Conservation (phyloP, 2,329 filamentous ascomycete species). For the Neoscytalidium dimidiatum region DNA sequence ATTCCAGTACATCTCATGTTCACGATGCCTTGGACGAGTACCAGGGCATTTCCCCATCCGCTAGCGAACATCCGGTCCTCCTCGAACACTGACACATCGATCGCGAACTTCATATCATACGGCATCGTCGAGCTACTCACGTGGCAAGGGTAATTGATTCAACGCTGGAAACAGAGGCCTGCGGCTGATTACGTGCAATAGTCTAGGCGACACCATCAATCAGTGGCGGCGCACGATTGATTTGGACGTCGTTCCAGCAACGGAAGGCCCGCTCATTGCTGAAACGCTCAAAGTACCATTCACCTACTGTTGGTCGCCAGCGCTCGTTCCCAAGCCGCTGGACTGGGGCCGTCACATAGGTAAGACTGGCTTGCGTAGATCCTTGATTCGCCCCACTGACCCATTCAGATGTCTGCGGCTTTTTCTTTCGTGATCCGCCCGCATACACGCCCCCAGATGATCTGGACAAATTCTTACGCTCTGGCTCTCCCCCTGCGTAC, state of each 20-base stretch:
- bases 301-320: conserved; percentile 50
- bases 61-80: conserved; percentile 49
- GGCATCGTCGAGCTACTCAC: conserved; percentile 51
- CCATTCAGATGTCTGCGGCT: conserved; percentile 42
- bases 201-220: conserved; percentile 51
- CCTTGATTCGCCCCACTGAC: neutral
- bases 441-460: conserved; percentile 43
- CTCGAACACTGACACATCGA: conserved; percentile 33
- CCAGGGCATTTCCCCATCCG: conserved; percentile 51
- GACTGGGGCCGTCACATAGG: conserved; percentile 44
- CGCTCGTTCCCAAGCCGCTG: conserved; percentile 42
- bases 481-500: conserved; percentile 54
- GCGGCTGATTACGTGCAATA: conserved; percentile 23
- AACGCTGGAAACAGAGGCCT: neutral
- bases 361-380: conserved; percentile 22
- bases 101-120: conserved; percentile 50
- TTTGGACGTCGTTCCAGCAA: conserved; percentile 41
- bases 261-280: conserved; percentile 40
- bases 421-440: conserved; percentile 45
- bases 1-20: conserved; percentile 28
- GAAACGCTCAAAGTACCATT: conserved; percentile 42
- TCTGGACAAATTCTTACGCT: conserved; percentile 46
- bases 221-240: conserved; percentile 41
- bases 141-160: conserved; percentile 48
- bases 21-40: conserved; percentile 53